Evolutionary conservation across 495 filamentous ascomycete genomes (phyloP), one percentile per base, ranked within the genome.

Genomic region (Wilcoxina mikolae): DNA sequence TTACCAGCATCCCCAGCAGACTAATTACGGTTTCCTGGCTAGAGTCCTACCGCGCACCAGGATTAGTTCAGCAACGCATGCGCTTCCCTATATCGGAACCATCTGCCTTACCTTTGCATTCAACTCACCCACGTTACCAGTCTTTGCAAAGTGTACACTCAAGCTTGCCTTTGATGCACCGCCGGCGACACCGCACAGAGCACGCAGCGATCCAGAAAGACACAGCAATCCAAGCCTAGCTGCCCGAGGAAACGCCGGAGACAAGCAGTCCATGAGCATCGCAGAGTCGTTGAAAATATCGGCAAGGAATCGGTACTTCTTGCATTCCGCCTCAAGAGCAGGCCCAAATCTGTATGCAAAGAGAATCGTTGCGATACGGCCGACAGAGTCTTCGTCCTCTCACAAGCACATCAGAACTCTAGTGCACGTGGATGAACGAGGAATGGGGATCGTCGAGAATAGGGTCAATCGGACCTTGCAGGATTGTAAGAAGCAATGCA

Each of bases 21-120:
- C 85, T 90, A 51, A 98, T 88, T 33, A 95, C 75, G 0, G 90
- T 98, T 70, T 98, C 90, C 71, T 98, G 90, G 56, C 85, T 90
- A 22, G 88, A 90, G 64, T 98, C 90, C 79, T 98, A 56, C 42
- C 49, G 28, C 35, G 51, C 35, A 47, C 82, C 74, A 53, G 50
- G 23, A 60, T 64, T 25, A 61, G 59, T 45, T n/a, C 43, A 43
- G 33, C 17, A 54, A 11, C 29, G 44, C 62, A 48, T 50, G 22
- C 38, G 18, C 38, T 45, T 54, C 11, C 31, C 27, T 22, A 22
- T 45, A 7, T 10, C 12, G 39, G 25, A 54, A 45, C n/a, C 17
- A 5, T 27, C 7, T 43, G 23, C 56, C 57, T 48, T 64, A 50
- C 63, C 62, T 65, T 66, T 47, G 90, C 90, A 70, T 95, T 95